A percentile compares a stretch with the other conserved stretches of the same genome.
Conservation (phyloP, 2,329 filamentous ascomycete species). For the Penicillium paneum region DNA sequence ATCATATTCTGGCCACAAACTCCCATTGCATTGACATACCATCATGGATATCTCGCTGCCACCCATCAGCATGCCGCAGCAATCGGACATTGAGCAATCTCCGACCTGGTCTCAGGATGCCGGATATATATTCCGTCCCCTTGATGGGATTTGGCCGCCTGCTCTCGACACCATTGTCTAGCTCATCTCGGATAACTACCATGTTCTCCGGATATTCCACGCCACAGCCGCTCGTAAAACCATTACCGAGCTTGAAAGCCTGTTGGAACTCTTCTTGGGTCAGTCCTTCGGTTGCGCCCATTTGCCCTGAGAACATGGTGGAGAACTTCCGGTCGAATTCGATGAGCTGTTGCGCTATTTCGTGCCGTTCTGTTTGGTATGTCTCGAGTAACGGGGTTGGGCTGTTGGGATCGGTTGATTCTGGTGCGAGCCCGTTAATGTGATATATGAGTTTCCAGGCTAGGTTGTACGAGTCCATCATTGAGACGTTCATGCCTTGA, state of each 20-base stretch:
- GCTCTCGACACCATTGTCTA: constrained; percentile 6
- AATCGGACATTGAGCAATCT: constrained; percentile 31
- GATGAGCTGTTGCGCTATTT: constrained; percentile 38
- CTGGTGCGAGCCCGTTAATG: constrained; percentile 34
- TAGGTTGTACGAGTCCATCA: constrained; percentile 54
- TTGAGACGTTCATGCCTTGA: constrained; percentile 77
- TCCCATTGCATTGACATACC: constrained; percentile 3
- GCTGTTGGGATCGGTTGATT: constrained; percentile 2
- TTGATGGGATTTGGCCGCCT: constrained; percentile 12
- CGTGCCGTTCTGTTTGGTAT: constrained; percentile 37
- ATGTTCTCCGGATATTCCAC: constrained; percentile 34
- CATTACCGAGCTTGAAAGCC: constrained; percentile 34
- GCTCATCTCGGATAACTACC: constrained; percentile 22
- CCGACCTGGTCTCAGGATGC: constrained; percentile 33
- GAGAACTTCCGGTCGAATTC: constrained; percentile 40
- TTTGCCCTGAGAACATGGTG: constrained; percentile 38
- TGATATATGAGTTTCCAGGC: constrained; percentile 40
- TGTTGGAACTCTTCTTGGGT: constrained; percentile 34
- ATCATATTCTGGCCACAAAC: neutral
- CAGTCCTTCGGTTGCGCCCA: constrained; percentile 26
- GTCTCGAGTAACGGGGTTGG: constrained; percentile 31
- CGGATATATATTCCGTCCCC: constrained; percentile 34
- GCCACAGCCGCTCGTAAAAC: constrained; percentile 39
- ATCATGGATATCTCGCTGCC: constrained; percentile 33
- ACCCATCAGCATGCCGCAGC: constrained; percentile 35